phyloP scores from a whole-genome alignment of 495 filamentous ascomycete species.

The Neurospora sp. region DNA sequence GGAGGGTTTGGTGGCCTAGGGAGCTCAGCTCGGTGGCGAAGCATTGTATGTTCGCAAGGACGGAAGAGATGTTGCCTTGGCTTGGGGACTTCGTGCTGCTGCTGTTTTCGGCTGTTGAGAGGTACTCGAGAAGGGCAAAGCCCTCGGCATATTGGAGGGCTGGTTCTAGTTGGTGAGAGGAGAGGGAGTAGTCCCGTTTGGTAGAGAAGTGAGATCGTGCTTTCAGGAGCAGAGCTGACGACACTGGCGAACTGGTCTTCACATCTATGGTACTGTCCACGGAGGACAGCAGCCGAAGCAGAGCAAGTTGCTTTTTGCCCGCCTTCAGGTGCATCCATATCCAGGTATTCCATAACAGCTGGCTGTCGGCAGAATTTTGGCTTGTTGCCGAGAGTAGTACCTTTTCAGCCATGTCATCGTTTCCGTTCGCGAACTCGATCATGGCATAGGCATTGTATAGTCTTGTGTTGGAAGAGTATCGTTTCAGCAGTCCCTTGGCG shows the following conservation, averaged over 20 bases:
- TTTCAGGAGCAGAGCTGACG: constrained; percentile 42
- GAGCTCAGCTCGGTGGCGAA: constrained; percentile 37
- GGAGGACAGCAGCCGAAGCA: constrained; percentile 20
- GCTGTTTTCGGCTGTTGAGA: constrained; percentile 21
- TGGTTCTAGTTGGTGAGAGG: constrained; percentile 28
- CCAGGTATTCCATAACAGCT: constrained; percentile 61
- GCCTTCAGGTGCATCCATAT: constrained; percentile 55
- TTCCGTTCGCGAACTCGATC: constrained; percentile 52
- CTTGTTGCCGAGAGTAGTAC: constrained; percentile 52
- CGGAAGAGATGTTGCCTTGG: constrained; percentile 42
- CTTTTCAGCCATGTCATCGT: constrained; percentile 43
- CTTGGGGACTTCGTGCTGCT: constrained; percentile 24
- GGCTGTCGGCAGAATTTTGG: constrained; percentile 22
- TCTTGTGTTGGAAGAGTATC: constrained; percentile 48
- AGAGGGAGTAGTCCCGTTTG: constrained; percentile 46
- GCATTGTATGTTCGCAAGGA: constrained; percentile 28
- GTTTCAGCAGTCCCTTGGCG: constrained; percentile 63
- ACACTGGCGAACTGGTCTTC: constrained; percentile 3
- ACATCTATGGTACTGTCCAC: constrained; percentile 12
- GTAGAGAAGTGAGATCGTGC: constrained; percentile 46
- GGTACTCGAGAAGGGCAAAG: constrained; percentile 54
- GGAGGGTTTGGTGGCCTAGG: constrained; percentile 32
- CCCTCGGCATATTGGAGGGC: constrained; percentile 49
- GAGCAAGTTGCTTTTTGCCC: constrained; percentile 24
- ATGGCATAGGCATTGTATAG: constrained; percentile 75